These are phyloP conservation scores for Geranium incanum DNA, from an alignment of 441 rosid species.

Conservation along the genomic window DNA sequence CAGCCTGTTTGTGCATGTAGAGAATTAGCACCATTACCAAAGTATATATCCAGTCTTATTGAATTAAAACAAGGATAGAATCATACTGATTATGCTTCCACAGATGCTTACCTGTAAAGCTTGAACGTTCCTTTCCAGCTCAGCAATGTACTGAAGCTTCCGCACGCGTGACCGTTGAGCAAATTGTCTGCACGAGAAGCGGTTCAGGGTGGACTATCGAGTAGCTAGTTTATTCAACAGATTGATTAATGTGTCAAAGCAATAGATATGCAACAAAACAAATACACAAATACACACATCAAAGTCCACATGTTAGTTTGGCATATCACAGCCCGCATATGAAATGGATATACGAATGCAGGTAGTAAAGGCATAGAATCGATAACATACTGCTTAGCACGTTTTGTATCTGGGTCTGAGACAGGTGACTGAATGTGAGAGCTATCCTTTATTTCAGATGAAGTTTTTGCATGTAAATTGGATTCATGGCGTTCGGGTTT, in stretches of 20 bases:
- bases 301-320: neutral
- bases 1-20: conserved; percentile 43
- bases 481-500: conserved; percentile 52
- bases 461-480: conserved; percentile 40
- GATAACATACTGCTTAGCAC: conserved; percentile 89
- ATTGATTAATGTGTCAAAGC: too few species aligned
- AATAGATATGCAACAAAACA: neutral
- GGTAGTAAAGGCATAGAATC: conserved; percentile 10
- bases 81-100: conserved; percentile 10
- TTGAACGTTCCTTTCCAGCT: conserved; percentile 94
- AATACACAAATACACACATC: too few species aligned
- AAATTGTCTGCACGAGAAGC: conserved; percentile 66
- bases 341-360: neutral
- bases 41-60: neutral
- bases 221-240: neutral
- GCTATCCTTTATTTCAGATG: conserved; percentile 54
- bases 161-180: conserved; percentile 98
- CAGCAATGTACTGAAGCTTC: conserved; percentile 98
- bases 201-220: conserved; percentile 16
- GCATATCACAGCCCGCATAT: neutral
- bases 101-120: conserved; percentile 62
- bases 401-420: conserved; percentile 78
- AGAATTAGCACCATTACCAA: neutral
- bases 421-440: conserved; percentile 44
- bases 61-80: conserved; percentile 8